Conservation (phyloP, 495 filamentous ascomycete species). For the Neurospora intermedia region DNA sequence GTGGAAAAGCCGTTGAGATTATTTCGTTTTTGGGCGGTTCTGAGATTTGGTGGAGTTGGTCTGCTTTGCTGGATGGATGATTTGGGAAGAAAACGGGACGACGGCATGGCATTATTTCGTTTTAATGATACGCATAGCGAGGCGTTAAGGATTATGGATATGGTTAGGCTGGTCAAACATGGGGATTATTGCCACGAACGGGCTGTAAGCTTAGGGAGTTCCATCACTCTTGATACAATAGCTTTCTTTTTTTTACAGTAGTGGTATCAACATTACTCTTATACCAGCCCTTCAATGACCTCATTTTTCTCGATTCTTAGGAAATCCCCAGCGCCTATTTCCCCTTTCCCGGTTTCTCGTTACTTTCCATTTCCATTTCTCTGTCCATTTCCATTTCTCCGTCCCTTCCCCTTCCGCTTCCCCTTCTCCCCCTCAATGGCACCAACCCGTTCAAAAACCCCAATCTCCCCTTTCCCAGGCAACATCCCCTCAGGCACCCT, state of each 20-base stretch:
- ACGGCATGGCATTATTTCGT: neutral
- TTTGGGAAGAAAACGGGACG: neutral
- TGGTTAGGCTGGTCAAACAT: neutral
- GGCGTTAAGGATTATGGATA: neutral
- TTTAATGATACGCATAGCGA: neutral
- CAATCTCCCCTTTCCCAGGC: neutral
- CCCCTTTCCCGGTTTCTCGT: too few species aligned
- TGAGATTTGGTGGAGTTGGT: too few species aligned
- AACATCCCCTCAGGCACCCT: neutral
- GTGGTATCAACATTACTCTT: neutral
- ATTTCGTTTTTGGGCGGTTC: neutral
- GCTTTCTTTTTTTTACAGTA: neutral
- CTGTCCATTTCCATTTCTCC: neutral
- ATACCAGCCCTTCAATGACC: neutral
- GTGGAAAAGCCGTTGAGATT: slow-evolving; percentile 1
- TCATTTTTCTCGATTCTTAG: neutral
- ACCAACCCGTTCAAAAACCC: neutral
- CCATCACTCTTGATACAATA: neutral
- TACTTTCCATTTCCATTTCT: neutral
- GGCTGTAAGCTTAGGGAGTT: neutral
- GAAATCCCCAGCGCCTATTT: neutral
- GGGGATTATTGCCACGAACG: neutral
- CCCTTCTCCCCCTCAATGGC: neutral
- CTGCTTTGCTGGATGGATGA: too few species aligned
- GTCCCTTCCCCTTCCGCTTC: neutral